These are phyloP conservation scores for Pseudopediastrum boryanum DNA, from an alignment of 139 green algal species.

Conservation along the genomic window DNA sequence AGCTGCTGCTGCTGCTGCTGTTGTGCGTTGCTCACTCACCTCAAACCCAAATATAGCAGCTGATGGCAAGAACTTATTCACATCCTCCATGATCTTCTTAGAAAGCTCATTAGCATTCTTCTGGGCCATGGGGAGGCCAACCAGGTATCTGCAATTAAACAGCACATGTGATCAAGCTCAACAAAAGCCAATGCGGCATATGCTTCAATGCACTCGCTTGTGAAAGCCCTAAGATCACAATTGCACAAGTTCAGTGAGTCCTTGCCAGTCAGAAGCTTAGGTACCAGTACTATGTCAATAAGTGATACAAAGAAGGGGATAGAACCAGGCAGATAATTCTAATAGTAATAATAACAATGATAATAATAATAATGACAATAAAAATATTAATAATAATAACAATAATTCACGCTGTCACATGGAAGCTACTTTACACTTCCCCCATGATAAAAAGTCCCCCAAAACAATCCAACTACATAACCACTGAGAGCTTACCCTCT, in stretches of 20 bases:
- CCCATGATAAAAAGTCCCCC: not conserved
- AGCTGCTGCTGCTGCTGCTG: not conserved
- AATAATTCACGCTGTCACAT: too few relatives aligned
- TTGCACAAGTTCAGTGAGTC: too few relatives aligned
- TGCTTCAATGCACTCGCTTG: too few relatives aligned
- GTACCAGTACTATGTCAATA: too few relatives aligned
- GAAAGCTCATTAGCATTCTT: constrained; percentile 18
- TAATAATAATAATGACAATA: not conserved
- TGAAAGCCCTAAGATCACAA: too few relatives aligned
- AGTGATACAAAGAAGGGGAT: too few relatives aligned
- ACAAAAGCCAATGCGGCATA: too few relatives aligned
- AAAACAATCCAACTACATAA: not conserved
- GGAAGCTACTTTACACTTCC: too few relatives aligned
- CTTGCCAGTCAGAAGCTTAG: too few relatives aligned
- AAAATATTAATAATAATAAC: not conserved
- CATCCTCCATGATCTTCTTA: constrained; percentile 13
- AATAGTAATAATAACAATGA: not conserved
- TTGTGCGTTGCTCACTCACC: constrained; percentile 20
- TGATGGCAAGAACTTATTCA: constrained; percentile 8
- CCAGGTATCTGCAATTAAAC: constrained; percentile 18
- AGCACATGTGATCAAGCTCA: not conserved
- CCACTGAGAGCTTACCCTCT: not conserved
- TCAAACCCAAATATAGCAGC: constrained; percentile 21
- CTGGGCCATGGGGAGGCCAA: constrained; percentile 29
- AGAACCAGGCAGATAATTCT: too few relatives aligned